Conservation (phyloP, 2,329 filamentous ascomycete species). For the Septoria petroselini region DNA sequence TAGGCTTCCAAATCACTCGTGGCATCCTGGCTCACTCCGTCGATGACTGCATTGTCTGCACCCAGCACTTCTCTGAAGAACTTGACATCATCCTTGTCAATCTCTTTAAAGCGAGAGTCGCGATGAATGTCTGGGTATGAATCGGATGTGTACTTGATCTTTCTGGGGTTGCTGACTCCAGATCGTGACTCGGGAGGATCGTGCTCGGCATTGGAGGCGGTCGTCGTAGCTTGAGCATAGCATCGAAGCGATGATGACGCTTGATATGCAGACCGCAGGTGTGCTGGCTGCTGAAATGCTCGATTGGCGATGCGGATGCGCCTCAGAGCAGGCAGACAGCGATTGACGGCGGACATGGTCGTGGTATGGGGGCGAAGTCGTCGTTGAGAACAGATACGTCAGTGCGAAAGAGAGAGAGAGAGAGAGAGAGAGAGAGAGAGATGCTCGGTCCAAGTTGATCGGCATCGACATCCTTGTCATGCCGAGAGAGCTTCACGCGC, state of each 20-base stretch:
- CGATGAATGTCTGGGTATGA: conserved; percentile 81
- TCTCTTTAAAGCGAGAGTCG: conserved; percentile 67
- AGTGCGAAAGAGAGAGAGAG: too few relatives aligned
- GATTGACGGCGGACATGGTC: conserved; percentile 29
- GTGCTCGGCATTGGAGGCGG: conserved; percentile 34
- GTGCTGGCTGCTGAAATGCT: conserved; percentile 32
- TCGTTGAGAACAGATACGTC: conserved; percentile 5
- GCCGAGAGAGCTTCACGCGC: conserved; percentile 2
- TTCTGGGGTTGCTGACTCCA: conserved; percentile 36
- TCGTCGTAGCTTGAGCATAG: conserved; percentile 33
- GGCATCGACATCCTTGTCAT: too few relatives aligned
- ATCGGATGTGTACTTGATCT: conserved; percentile 76
- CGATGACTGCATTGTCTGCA: conserved; percentile 73
- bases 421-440: too few relatives aligned
- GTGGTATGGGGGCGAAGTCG: background rate
- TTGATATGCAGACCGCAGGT: conserved; percentile 30
- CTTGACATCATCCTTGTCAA: conserved; percentile 75
- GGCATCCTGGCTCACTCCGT: conserved; percentile 72
- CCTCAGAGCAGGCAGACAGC: conserved; percentile 32
- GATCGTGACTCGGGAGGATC: conserved; percentile 30
- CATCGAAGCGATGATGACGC: conserved; percentile 1
- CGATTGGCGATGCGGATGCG: conserved; percentile 36
- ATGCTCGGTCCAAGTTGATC: too few relatives aligned
- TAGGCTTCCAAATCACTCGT: conserved; percentile 82
- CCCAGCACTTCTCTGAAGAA: conserved; percentile 81